These are phyloP conservation scores for Sporothrix euskadiensis DNA, from an alignment of 2,329 filamentous ascomycete species.

Conservation along the genomic window DNA sequence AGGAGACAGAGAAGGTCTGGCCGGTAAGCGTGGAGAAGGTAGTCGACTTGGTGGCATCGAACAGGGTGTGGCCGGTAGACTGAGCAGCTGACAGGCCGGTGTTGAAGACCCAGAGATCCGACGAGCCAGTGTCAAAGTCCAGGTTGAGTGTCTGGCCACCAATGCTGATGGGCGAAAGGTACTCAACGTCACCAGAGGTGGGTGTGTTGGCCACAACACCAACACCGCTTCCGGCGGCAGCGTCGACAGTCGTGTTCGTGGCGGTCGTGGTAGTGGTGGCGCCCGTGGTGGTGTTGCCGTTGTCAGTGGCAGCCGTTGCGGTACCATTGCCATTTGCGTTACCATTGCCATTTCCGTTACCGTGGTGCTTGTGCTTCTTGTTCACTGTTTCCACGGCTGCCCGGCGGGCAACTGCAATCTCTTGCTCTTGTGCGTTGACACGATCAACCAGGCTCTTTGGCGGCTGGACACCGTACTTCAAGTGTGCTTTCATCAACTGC, in stretches of 20 bases:
- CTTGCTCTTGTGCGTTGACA: conserved; percentile 36
- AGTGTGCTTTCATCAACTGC: conserved; percentile 65
- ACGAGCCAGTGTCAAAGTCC: conserved; percentile 75
- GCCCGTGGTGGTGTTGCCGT: neutral
- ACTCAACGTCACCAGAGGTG: conserved; percentile 66
- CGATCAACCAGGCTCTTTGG: conserved; percentile 46
- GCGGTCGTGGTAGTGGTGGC: neutral
- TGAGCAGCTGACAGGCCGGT: conserved; percentile 51
- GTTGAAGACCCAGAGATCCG: conserved; percentile 75
- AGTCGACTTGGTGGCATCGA: conserved; percentile 42
- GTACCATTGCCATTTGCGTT: conserved; percentile 30
- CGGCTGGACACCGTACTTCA: conserved; percentile 64
- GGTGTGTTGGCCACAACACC: conserved; percentile 66
- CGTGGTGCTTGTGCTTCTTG: conserved; percentile 18
- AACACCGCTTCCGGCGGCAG: conserved; percentile 27
- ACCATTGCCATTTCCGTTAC: conserved; percentile 15
- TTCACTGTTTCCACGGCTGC: conserved; percentile 32
- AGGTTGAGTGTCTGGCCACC: conserved; percentile 68
- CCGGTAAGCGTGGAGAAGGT: conserved; percentile 43
- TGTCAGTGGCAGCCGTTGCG: conserved; percentile 29
- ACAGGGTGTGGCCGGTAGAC: conserved; percentile 51
- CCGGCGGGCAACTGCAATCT: conserved; percentile 13
- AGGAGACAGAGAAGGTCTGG: conserved; percentile 62
- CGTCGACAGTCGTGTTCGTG: conserved; percentile 8
- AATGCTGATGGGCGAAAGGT: conserved; percentile 67